These are phyloP conservation scores for Aspergillus fischeri DNA, from an alignment of 2,329 filamentous ascomycete species.

Conservation along the genomic window DNA sequence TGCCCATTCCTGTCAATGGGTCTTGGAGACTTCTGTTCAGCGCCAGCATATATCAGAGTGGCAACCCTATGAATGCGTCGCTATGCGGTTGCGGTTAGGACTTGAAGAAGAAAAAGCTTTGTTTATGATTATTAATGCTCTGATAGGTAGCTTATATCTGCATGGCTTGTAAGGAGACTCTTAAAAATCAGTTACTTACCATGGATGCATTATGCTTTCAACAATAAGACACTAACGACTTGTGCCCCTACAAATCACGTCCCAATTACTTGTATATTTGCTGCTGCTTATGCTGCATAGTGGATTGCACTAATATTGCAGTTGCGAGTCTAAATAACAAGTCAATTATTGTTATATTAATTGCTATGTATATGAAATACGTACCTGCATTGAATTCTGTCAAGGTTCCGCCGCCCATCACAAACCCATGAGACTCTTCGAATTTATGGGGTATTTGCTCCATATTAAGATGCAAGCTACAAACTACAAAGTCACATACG, in stretches of 20 bases:
- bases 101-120: neutral
- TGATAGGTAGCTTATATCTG: neutral
- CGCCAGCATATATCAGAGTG: slow-evolving; percentile 15
- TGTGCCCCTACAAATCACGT: too few relatives aligned
- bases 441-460: neutral
- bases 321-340: neutral
- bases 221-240: too few relatives aligned
- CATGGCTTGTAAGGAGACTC: neutral
- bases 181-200: neutral
- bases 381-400: neutral
- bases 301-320: too few relatives aligned
- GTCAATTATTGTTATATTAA: neutral
- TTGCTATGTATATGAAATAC: neutral
- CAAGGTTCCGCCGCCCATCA: neutral
- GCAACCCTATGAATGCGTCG: slow-evolving; percentile 14
- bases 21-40: slow-evolving; percentile 13
- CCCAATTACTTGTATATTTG: too few relatives aligned
- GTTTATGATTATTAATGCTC: slow-evolving; percentile 7
- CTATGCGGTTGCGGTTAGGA: slow-evolving; percentile 4
- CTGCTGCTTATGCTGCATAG: too few relatives aligned
- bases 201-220: neutral
- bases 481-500: neutral
- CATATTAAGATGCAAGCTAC: neutral
- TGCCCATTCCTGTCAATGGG: slow-evolving; percentile 21
- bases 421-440: neutral